Base-by-base conservation (phyloP, 2,329 filamentous ascomycete species). In the Pyrenophora graminea region DNA sequence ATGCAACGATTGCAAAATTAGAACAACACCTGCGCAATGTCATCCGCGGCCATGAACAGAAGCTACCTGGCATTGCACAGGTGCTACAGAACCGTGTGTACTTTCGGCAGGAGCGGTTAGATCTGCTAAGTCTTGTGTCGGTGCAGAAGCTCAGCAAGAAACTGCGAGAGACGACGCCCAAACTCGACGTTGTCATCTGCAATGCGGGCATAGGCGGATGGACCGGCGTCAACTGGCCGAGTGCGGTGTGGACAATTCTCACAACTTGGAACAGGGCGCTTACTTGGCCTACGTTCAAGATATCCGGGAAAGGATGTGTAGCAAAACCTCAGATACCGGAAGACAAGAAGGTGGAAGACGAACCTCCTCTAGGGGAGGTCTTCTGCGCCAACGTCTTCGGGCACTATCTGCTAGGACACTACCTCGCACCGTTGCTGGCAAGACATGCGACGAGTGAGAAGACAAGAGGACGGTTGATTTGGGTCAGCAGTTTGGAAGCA, bases 341-440 rank as follows among this genome's bases (percentile, higher is more conserved):
- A 21, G 59, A 59, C 18, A 57, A 57, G 41, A 59, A 59, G 39
- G 51, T 59, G 9, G 61, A 73, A 7, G 82, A 72, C 9, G 82
- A 85, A 51, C 85, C 87, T 0, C 76, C 78, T 4, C 77, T 99
- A 0, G 92, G 91, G 3, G 82, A 90, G 60, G 85, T 96, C 15
- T 99, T 97, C 71, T 88, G 87, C 70, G 88, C 93, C 42, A 97
- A 97, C 68, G 82, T 96, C 25, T 97, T 99, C 69, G 94, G 94
- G 0, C 94, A 99, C 76, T 97, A 99, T 71, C 77, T 97, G 66
- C 84, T 99, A 19, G 84, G 85, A 13, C 92, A 96, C 71, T 85
- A 87, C 67, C 81, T 97, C 9, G 81, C 88, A 60, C 88, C 90
- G 0, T 78, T 97, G 9, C 81, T 99, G 36, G 61, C 62, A 76